Evolutionary conservation across 768 basidiomycete genomes (phyloP).

Genomic region (Naganishia randhawae): DNA sequence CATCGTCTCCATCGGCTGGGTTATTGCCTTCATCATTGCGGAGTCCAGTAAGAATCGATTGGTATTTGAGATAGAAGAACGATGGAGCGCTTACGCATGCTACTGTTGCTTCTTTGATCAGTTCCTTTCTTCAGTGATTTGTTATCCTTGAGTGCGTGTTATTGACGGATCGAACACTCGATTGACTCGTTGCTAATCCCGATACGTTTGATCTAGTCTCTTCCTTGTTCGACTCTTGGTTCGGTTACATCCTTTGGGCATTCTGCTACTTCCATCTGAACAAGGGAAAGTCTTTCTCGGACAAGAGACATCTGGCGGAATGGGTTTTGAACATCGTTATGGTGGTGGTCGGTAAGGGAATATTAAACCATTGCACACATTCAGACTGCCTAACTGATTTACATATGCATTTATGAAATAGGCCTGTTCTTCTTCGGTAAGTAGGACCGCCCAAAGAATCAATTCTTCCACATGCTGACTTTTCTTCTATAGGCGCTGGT

Average conservation of each 20-base stretch:
- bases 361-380: neutral
- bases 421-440: slow-evolving; percentile 31
- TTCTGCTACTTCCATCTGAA: slow-evolving; percentile 29
- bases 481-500: slow-evolving; percentile 24
- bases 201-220: slow-evolving; percentile 23
- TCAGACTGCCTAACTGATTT: neutral
- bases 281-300: slow-evolving; percentile 23
- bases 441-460: neutral
- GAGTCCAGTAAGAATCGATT: slow-evolving; percentile 23
- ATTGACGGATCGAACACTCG: neutral
- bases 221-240: slow-evolving; percentile 36
- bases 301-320: slow-evolving; percentile 21
- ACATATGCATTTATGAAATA: neutral
- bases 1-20: slow-evolving; percentile 35
- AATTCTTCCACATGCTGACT: neutral
- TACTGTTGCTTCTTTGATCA: neutral
- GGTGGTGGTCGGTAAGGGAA: slow-evolving; percentile 17
- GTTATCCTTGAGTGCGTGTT: slow-evolving; percentile 19
- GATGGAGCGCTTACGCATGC: no score
- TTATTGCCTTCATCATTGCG: slow-evolving; percentile 37
- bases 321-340: slow-evolving; percentile 30
- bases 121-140: slow-evolving; percentile 39
- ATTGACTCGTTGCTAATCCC: neutral
- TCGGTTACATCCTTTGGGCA: slow-evolving; percentile 36
- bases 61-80: neutral